phyloP scores from a whole-genome alignment of 2,329 filamentous ascomycete genomes.

The Paecilomyces sp. region DNA sequence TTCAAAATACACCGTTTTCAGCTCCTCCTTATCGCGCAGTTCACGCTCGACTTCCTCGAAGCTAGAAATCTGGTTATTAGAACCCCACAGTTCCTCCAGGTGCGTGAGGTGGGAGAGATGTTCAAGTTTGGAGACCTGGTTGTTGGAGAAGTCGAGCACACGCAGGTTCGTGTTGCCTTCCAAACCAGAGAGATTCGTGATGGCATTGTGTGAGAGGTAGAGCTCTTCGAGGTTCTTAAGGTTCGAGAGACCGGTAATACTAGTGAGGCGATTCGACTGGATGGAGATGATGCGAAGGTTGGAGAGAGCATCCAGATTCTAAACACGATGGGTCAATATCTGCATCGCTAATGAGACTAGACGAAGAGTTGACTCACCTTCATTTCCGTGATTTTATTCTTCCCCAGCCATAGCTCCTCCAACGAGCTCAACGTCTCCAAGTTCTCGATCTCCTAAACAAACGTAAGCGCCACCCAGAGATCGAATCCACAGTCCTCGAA shows the following conservation, averaged over 20 bases:
- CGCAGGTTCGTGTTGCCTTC: conserved; percentile 60
- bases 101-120: conserved; percentile 62
- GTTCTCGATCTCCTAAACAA: conserved; percentile 64
- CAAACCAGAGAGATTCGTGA: conserved; percentile 69
- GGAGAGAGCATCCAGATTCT: conserved; percentile 63
- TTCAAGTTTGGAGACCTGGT: conserved; percentile 67
- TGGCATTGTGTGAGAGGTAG: conserved; percentile 91
- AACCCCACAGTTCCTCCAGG: conserved; percentile 90
- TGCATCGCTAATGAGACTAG: neutral
- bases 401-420: conserved; percentile 89
- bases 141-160: conserved; percentile 84
- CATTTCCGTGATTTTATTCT: conserved; percentile 90
- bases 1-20: conserved; percentile 93
- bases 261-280: conserved; percentile 85
- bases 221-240: conserved; percentile 79
- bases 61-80: conserved; percentile 72
- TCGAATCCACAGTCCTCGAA: neutral
- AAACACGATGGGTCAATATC: neutral
- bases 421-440: conserved; percentile 68
- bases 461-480: conserved; percentile 1
- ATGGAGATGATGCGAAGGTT: conserved; percentile 86
- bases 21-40: conserved; percentile 66
- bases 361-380: conserved; percentile 38
- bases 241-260: conserved; percentile 66
- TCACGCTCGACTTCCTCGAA: conserved; percentile 74